Conservation (phyloP, 2,329 filamentous ascomycete genomes). For the Epichloe scottii region DNA sequence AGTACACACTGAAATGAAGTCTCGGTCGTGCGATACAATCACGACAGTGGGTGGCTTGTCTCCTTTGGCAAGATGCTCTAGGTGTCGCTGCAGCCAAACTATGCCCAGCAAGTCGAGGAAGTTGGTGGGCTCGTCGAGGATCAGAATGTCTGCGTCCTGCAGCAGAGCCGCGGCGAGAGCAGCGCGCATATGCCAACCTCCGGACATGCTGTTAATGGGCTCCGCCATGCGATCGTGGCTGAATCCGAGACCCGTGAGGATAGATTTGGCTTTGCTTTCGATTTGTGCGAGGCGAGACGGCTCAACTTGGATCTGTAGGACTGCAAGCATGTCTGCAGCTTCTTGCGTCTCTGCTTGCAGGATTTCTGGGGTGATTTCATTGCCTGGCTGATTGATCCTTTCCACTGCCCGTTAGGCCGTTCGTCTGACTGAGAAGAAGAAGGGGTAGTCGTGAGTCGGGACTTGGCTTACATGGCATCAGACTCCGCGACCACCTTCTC, state of each 20-base stretch:
- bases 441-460: too few relatives aligned
- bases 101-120: constrained; percentile 75
- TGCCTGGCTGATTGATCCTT: constrained; percentile 37
- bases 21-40: constrained; percentile 73
- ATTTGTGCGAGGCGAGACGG: constrained; percentile 48
- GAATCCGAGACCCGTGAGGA: constrained; percentile 62
- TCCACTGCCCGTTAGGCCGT: not conserved
- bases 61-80: constrained; percentile 42
- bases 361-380: constrained; percentile 41
- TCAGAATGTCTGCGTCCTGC: constrained; percentile 62
- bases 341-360: constrained; percentile 55
- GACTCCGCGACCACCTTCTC: constrained; percentile 55
- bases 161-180: constrained; percentile 54
- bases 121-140: constrained; percentile 81
- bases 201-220: constrained; percentile 54
- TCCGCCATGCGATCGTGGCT: constrained; percentile 46
- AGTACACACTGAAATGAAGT: constrained; percentile 65
- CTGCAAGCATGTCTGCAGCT: constrained; percentile 56
- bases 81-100: constrained; percentile 69
- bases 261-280: constrained; percentile 53
- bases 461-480: constrained; percentile 30
- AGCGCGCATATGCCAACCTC: constrained; percentile 64
- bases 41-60: constrained; percentile 53
- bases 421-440: not conserved
- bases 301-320: constrained; percentile 56